A percentile compares a stretch with the other conserved stretches of the same genome.
Conservation (phyloP, 1,139 yeast genomes). For the Candida glucosophila region DNA sequence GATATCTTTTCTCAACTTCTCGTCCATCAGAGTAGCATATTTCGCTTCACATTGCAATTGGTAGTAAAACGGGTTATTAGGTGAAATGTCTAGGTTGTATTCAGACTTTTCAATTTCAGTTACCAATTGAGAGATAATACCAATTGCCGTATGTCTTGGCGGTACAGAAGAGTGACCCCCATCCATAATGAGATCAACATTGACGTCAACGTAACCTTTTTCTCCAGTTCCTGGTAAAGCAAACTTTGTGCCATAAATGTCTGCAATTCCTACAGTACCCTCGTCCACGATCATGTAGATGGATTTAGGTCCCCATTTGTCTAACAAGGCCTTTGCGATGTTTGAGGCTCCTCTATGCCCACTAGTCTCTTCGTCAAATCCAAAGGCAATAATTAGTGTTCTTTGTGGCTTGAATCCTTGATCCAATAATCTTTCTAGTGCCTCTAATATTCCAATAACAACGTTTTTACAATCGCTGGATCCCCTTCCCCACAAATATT, state of each 20-base stretch:
- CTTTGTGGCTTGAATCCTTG: conserved; percentile 25
- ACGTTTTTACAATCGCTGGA: conserved; percentile 34
- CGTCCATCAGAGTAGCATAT: conserved; percentile 15
- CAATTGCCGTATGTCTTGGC: conserved; percentile 39
- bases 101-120: conserved; percentile 29
- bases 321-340: conserved; percentile 20
- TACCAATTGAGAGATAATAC: conserved; percentile 33
- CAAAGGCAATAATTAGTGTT: conserved; percentile 32
- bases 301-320: conserved; percentile 25
- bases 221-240: conserved; percentile 34
- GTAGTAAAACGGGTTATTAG: conserved; percentile 23
- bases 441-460: conserved; percentile 29
- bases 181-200: conserved; percentile 27
- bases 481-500: conserved; percentile 32
- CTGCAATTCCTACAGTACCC: conserved; percentile 26
- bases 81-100: conserved; percentile 21
- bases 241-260: conserved; percentile 22
- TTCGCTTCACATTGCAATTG: conserved; percentile 32
- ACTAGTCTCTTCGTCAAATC: conserved; percentile 37
- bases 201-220: conserved; percentile 31
- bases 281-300: conserved; percentile 35
- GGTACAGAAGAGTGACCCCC: conserved; percentile 42
- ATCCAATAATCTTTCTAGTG: conserved; percentile 25
- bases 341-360: conserved; percentile 29
- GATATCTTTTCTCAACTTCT: conserved; percentile 15